These are phyloP conservation scores for Tricholoma terreum DNA, from an alignment of 768 basidiomycete genomes.

Conservation along the genomic window DNA sequence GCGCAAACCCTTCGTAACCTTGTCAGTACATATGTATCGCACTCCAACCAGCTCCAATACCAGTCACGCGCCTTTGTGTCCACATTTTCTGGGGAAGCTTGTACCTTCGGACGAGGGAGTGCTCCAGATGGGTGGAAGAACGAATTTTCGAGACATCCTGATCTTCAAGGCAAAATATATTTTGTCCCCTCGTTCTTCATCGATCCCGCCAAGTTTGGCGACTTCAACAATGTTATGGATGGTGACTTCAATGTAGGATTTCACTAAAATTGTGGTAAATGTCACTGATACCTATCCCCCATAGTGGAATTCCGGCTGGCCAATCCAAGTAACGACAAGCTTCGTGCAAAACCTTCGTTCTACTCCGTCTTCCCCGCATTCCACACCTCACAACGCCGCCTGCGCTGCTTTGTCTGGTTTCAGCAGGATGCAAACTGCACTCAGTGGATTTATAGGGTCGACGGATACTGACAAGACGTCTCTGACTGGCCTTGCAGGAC, in stretches of 20 bases:
- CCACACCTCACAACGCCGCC: background rate
- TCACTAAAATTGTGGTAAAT: background rate
- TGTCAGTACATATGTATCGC: constrained; percentile 49
- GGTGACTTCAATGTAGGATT: constrained; percentile 57
- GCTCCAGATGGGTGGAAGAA: constrained; percentile 53
- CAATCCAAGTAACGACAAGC: constrained; percentile 50
- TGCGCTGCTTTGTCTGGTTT: background rate
- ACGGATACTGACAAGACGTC: constrained; percentile 55
- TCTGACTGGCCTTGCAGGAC: constrained; percentile 38
- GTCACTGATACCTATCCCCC: constrained; percentile 8
- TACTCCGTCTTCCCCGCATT: constrained; percentile 3
- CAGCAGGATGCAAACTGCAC: constrained; percentile 7
- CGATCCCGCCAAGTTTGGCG: constrained; percentile 44
- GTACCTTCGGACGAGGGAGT: constrained; percentile 58
- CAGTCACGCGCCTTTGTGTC: constrained; percentile 53
- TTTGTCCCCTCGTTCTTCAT: constrained; percentile 75
- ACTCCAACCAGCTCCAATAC: constrained; percentile 57
- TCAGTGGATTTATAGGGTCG: constrained; percentile 28
- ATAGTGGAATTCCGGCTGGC: constrained; percentile 83
- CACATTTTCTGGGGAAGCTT: constrained; percentile 69
- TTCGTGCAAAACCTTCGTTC: constrained; percentile 33
- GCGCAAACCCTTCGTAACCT: constrained; percentile 50
- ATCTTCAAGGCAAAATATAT: constrained; percentile 46
- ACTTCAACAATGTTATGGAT: constrained; percentile 47
- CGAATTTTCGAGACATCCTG: constrained; percentile 47